Conservation (phyloP, 2,329 filamentous ascomycete species). For the Thermothelomyces thermophilus region DNA sequence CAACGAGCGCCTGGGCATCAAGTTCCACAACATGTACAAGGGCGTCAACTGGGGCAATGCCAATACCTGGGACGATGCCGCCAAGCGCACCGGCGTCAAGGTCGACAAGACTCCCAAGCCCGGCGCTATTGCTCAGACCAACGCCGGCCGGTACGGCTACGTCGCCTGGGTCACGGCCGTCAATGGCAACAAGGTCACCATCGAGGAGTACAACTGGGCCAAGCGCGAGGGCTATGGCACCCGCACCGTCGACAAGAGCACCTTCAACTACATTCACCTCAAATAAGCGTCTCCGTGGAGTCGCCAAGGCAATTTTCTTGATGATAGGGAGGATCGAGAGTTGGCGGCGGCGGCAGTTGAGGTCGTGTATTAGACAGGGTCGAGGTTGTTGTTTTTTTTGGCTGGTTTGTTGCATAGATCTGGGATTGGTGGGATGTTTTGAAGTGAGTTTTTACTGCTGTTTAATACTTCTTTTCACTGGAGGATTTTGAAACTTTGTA, state of each 20-base stretch:
- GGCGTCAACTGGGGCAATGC: conserved; percentile 18
- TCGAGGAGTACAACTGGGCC: conserved; percentile 20
- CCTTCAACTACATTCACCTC: conserved; percentile 19
- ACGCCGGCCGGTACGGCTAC: conserved; percentile 11
- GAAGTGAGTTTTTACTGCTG: neutral
- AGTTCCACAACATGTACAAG: conserved; percentile 20
- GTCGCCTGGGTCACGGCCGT: conserved; percentile 18
- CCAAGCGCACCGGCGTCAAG: conserved; percentile 7
- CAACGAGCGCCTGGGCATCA: conserved; percentile 17
- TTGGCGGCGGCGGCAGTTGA: neutral
- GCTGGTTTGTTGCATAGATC: neutral
- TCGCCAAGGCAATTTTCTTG: neutral
- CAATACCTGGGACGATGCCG: conserved; percentile 16
- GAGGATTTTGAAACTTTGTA: neutral
- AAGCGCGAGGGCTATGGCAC: conserved; percentile 12
- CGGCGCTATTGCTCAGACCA: conserved; percentile 15
- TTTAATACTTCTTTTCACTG: neutral
- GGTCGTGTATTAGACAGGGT: neutral
- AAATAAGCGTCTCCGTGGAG: neutral
- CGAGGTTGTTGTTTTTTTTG: too few species aligned
- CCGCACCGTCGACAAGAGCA: conserved; percentile 12
- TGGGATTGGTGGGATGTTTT: neutral
- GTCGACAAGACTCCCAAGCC: conserved; percentile 16
- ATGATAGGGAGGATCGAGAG: neutral
- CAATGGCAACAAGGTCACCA: conserved; percentile 9